Base-by-base conservation (phyloP, 106 monocot species). In the Allium cepa region DNA sequence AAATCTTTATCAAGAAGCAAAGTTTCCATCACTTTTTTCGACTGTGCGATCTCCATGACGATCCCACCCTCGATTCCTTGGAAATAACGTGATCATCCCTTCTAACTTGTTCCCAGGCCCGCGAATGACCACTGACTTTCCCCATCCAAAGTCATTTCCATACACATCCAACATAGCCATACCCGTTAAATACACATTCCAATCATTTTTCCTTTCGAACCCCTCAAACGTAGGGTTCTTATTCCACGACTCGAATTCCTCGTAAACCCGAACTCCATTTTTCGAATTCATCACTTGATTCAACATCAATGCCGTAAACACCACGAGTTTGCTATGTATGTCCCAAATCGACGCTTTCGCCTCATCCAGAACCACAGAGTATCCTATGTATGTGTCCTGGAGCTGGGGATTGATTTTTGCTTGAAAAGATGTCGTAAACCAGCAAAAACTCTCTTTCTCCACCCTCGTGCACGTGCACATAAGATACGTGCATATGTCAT, bases 111-210 rank as follows among this genome's bases (percentile, higher is more conserved):
- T 78, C 53, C 56, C 71, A 0, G 15, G 4, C 14, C 87, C 83
- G 65, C 83, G 18, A 0, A 81, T 60, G 15, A 75, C 71, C 46
- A 70, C 65, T 12, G 88, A 74, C 74, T 8, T 60, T 11, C 88
- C 88, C 84, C 81, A 82, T 12, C 84, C 88, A 45, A 85, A 88
- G 69, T 88, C 84, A 53, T 79, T 76, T 26, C 77, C 77, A 7
- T 74, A 85, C 64, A 88, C 72, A 16, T 79, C 53, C 56, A 88
- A 88, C 56, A 79, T 71, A n/a, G 79, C 78, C 56, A 81, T 81
- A 65, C 72, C 79, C 9, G 68, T 71, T 6, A 69, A 70, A 9
- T 50, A 0, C n/a, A 74, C 18, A 46, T 26, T 7, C 1, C 13
- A 7, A 0, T 16, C 2, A 17, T 27, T 56, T 11, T 15, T 10